phyloP scores from a whole-genome alignment of 2,329 filamentous ascomycete genomes.

The Pseudopithomyces maydicus region DNA sequence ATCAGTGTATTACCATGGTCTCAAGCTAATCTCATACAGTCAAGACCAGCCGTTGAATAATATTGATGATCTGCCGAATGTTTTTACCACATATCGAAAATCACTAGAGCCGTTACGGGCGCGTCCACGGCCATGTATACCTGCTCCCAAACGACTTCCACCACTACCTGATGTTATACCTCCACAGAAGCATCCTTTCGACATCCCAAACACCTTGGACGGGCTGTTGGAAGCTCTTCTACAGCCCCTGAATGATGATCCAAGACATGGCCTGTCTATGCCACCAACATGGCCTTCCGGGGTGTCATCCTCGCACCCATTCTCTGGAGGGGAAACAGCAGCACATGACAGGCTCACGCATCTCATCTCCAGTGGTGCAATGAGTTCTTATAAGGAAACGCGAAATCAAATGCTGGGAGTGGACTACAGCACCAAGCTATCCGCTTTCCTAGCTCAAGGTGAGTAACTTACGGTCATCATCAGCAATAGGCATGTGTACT shows the following conservation, averaged over 20 bases:
- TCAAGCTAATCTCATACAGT: not conserved
- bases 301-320: slow-evolving; percentile 66
- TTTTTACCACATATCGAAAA: slow-evolving; percentile 78
- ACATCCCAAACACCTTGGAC: slow-evolving; percentile 62
- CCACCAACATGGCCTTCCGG: slow-evolving; percentile 60
- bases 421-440: slow-evolving; percentile 78
- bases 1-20: not conserved
- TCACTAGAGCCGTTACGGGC: slow-evolving; percentile 71
- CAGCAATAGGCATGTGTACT: not conserved
- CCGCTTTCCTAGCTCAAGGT: slow-evolving; percentile 71
- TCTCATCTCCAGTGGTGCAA: slow-evolving; percentile 64
- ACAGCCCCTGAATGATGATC: slow-evolving; percentile 59
- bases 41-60: slow-evolving; percentile 67
- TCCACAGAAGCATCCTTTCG: slow-evolving; percentile 65
- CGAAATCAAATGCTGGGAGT: slow-evolving; percentile 72
- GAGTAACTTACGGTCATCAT: not conserved
- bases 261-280: slow-evolving; percentile 52
- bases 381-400: slow-evolving; percentile 70
- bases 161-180: slow-evolving; percentile 63
- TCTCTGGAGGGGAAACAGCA: slow-evolving; percentile 68
- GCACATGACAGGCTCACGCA: slow-evolving; percentile 65
- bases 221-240: slow-evolving; percentile 61
- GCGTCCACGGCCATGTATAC: slow-evolving; percentile 63
- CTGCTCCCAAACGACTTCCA: slow-evolving; percentile 63
- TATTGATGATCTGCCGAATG: slow-evolving; percentile 68